These are phyloP conservation scores for Fomitopsis schrenkii DNA, from an alignment of 1,284 basidiomycete genomes.

Conservation along the genomic window DNA sequence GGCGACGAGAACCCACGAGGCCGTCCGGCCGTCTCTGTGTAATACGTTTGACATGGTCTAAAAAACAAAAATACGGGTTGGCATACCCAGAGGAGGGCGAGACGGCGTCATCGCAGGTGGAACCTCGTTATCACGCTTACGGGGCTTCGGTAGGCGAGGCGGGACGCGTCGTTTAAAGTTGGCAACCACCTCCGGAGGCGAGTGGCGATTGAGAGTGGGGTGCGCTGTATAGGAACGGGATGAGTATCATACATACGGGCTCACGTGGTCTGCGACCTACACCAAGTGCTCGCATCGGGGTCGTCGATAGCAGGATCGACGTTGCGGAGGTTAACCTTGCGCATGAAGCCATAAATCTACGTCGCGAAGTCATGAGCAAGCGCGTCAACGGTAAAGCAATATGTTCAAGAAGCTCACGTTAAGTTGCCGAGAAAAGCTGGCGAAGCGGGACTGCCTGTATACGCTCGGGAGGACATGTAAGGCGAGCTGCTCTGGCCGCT, in stretches of 20 bases:
- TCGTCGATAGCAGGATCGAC: conserved; percentile 89
- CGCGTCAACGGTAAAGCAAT: conserved; percentile 14
- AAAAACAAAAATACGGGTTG: conserved; percentile 47
- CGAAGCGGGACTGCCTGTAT: conserved; percentile 90
- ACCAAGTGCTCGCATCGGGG: conserved; percentile 92
- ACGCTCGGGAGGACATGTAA: conserved; percentile 86
- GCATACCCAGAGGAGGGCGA: conserved; percentile 65
- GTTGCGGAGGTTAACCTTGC: conserved; percentile 88
- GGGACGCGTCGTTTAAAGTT: conserved; percentile 91
- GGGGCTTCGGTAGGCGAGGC: conserved; percentile 80
- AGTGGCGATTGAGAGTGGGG: conserved; percentile 83
- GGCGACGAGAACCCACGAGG: conserved; percentile 78
- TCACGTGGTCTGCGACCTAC: conserved; percentile 45
- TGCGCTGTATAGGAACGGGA: conserved; percentile 55
- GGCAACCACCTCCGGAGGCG: conserved; percentile 79
- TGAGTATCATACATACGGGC: conserved; percentile 2
- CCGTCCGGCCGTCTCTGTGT: conserved; percentile 26
- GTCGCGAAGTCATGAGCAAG: conserved; percentile 8
- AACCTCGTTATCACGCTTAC: conserved; percentile 68
- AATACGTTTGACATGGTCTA: not conserved
- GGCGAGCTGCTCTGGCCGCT: conserved; percentile 84
- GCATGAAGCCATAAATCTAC: conserved; percentile 94
- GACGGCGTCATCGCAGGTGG: conserved; percentile 58
- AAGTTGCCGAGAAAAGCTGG: conserved; percentile 90
- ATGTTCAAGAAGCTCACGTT: conserved; percentile 59